A percentile compares a stretch with the other conserved stretches of the same genome.
These are phyloP conservation scores for Pseudevernia furfuracea DNA, from an alignment of 495 filamentous ascomycete species.

Conservation along the genomic window DNA sequence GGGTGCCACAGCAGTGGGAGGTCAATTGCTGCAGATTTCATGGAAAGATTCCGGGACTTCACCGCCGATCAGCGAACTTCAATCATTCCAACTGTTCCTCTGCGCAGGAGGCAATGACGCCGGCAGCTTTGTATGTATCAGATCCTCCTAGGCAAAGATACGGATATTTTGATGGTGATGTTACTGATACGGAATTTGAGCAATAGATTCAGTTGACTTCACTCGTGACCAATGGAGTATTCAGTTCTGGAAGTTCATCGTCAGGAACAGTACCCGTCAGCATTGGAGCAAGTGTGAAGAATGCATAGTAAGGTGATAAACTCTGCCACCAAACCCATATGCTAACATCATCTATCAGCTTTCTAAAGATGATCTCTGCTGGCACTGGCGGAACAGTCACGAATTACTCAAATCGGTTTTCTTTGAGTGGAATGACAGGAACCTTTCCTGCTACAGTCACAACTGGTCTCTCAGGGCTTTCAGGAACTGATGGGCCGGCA, in stretches of 20 bases:
- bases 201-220: slow-evolving; percentile 39
- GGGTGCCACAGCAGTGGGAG: slow-evolving; percentile 40
- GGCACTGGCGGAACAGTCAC: slow-evolving; percentile 44
- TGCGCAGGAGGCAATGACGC: slow-evolving; percentile 55
- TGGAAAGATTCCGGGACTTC: slow-evolving; percentile 52
- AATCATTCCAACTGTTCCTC: slow-evolving; percentile 53
- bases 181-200: slow-evolving; percentile 17
- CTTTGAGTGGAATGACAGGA: slow-evolving; percentile 60
- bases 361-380: slow-evolving; percentile 54
- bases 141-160: slow-evolving; percentile 9
- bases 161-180: background rate
- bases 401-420: slow-evolving; percentile 59
- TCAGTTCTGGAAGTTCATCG: slow-evolving; percentile 45
- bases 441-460: slow-evolving; percentile 43
- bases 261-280: slow-evolving; percentile 43
- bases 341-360: slow-evolving; percentile 39
- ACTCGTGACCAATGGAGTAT: slow-evolving; percentile 36
- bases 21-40: slow-evolving; percentile 44
- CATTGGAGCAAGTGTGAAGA: slow-evolving; percentile 42
- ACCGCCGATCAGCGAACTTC: slow-evolving; percentile 44
- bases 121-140: slow-evolving; percentile 36
- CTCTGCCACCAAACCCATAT: too few species aligned
- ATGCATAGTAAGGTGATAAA: slow-evolving; percentile 52
- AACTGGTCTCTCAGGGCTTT: slow-evolving; percentile 37
- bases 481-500: slow-evolving; percentile 39